Percentiles rank a stretch among this genome's conserved stretches.
Evolutionary conservation across 2,329 filamentous ascomycete species (phyloP).

Genomic region (Lecanicillium sp.): DNA sequence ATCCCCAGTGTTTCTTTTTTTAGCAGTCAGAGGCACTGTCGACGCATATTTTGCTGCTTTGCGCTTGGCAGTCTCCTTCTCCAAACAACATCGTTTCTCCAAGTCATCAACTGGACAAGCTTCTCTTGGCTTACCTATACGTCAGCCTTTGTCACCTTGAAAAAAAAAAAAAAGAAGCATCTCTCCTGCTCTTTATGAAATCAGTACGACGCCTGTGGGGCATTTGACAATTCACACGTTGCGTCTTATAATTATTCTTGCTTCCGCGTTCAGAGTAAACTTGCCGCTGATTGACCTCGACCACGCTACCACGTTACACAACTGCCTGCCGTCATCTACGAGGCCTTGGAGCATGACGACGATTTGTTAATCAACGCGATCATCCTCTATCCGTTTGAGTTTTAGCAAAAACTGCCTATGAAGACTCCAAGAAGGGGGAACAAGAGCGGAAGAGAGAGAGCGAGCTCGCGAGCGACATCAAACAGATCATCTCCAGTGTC

Average conservation of each 20-base stretch:
- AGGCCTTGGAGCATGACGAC: neutral
- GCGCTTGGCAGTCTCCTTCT: too few relatives aligned
- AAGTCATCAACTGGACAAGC: neutral
- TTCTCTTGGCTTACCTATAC: neutral
- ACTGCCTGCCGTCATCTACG: neutral
- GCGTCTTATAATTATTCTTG: neutral
- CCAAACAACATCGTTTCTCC: neutral
- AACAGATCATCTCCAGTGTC: conserved; percentile 7
- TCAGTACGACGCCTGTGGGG: neutral
- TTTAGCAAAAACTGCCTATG: too few relatives aligned
- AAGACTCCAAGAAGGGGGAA: neutral
- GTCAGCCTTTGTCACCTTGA: too few relatives aligned
- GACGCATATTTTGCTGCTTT: too few relatives aligned
- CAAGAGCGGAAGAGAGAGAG: neutral
- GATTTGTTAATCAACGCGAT: too few relatives aligned
- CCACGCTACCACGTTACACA: neutral
- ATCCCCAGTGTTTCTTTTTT: too few relatives aligned
- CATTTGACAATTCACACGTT: neutral
- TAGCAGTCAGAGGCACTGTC: too few relatives aligned
- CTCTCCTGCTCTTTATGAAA: neutral
- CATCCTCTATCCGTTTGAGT: too few relatives aligned
- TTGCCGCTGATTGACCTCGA: neutral
- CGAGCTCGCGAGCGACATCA: neutral
- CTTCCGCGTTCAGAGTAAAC: neutral
- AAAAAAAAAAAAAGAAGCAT: neutral